A percentile compares a stretch with the other conserved stretches of the same genome.
These are phyloP conservation scores for Thyridium curvatum DNA, from an alignment of 2,329 filamentous ascomycete species.

Conservation along the genomic window DNA sequence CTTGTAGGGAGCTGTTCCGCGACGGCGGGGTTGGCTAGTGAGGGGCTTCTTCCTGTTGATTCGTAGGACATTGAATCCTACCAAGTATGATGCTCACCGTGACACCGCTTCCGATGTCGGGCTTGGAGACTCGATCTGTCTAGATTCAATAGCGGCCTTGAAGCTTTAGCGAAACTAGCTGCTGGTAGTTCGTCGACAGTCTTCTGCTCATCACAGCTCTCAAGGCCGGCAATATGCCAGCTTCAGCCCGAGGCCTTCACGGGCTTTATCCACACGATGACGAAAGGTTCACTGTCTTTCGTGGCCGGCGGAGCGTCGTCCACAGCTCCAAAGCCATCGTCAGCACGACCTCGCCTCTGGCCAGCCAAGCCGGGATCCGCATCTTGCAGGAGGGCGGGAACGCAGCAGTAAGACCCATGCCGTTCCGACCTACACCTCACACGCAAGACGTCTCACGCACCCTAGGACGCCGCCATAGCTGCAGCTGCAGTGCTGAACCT, in stretches of 20 bases:
- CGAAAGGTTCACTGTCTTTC: constrained; percentile 17
- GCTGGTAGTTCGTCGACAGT: too few relatives aligned
- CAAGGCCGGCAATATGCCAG: too few relatives aligned
- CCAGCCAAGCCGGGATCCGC: constrained; percentile 75
- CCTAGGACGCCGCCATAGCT: constrained; percentile 82
- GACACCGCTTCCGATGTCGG: too few relatives aligned
- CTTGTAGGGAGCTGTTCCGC: too few relatives aligned
- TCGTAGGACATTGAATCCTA: too few relatives aligned
- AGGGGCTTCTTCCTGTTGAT: too few relatives aligned
- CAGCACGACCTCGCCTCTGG: constrained; percentile 79
- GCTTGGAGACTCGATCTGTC: too few relatives aligned
- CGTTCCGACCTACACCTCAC: not conserved
- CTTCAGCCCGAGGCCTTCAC: not conserved
- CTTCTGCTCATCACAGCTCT: too few relatives aligned
- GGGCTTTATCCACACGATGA: constrained; percentile 7
- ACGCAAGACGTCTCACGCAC: not conserved
- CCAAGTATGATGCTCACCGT: too few relatives aligned
- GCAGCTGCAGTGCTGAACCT: constrained; percentile 84
- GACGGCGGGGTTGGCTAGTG: too few relatives aligned
- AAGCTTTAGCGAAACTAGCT: too few relatives aligned
- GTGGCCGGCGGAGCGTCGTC: constrained; percentile 80
- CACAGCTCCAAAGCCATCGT: constrained; percentile 90
- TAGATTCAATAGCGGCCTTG: too few relatives aligned
- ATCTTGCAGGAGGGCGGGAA: constrained; percentile 81
- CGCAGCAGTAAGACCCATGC: constrained; percentile 67